Conservation (phyloP, 495 filamentous ascomycete genomes). For the Elasticomyces elasticus region DNA sequence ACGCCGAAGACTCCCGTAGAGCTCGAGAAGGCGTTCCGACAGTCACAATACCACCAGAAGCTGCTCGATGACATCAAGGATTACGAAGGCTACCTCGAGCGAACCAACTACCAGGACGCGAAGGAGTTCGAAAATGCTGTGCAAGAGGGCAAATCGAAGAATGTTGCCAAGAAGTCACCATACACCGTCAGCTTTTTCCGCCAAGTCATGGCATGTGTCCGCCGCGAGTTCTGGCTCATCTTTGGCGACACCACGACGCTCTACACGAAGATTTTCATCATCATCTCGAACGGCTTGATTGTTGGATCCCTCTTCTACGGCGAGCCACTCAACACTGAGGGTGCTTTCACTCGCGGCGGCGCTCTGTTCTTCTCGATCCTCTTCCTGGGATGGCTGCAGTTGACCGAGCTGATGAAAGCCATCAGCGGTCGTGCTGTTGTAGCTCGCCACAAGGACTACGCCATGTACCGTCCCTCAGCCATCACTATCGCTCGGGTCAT, state of each 20-base stretch:
- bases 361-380: constrained; percentile 64
- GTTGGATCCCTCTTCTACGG: constrained; percentile 65
- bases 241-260: constrained; percentile 63
- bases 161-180: constrained; percentile 55
- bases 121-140: constrained; percentile 60
- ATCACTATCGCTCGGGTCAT: constrained; percentile 58
- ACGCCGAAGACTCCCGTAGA: constrained; percentile 54
- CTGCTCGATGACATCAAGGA: constrained; percentile 45
- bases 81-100: constrained; percentile 52
- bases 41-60: constrained; percentile 43
- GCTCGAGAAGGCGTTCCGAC: constrained; percentile 50
- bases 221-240: constrained; percentile 67
- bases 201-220: constrained; percentile 60
- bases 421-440: constrained; percentile 55
- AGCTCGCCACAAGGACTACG: constrained; percentile 57
- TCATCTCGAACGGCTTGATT: constrained; percentile 63
- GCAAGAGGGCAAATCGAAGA: constrained; percentile 56
- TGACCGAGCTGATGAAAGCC: constrained; percentile 62
- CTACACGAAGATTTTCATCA: constrained; percentile 70
- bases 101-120: constrained; percentile 54
- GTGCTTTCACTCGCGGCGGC: constrained; percentile 60
- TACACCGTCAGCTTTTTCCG: constrained; percentile 62
- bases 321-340: constrained; percentile 50
- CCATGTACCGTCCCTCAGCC: constrained; percentile 71
- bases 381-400: constrained; percentile 66